Evolutionary conservation across 1,284 basidiomycete species (phyloP).

Genomic region (Abortiporus biennis): DNA sequence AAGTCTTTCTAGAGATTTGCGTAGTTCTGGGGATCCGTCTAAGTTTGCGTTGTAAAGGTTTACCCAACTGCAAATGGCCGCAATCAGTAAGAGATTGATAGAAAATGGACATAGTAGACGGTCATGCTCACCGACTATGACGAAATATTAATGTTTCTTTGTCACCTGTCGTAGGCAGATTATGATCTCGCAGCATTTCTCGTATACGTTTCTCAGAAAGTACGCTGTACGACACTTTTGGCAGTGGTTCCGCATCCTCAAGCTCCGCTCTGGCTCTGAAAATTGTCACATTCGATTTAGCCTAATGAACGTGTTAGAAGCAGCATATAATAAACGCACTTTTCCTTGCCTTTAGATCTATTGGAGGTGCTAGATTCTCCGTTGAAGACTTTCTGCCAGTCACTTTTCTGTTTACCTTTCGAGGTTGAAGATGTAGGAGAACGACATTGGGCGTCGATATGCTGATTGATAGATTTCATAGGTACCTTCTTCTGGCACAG

Average conservation of each 20-base stretch:
- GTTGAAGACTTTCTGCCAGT: conserved; percentile 50
- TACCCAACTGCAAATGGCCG: conserved; percentile 45
- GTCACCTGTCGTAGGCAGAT: conserved; percentile 47
- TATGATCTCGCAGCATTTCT: conserved; percentile 49
- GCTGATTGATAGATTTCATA: conserved; percentile 44
- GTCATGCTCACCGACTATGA: conserved; percentile 58
- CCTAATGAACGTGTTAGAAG: not conserved
- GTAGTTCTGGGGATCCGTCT: conserved; percentile 42
- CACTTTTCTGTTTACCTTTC: conserved; percentile 26
- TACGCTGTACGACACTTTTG: conserved; percentile 60
- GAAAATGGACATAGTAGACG: conserved; percentile 7
- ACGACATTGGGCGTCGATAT: conserved; percentile 46
- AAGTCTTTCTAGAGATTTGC: conserved; percentile 43
- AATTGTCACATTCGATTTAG: not conserved
- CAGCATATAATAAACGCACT: conserved; percentile 33
- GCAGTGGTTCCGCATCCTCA: conserved; percentile 40
- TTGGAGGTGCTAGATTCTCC: conserved; percentile 10
- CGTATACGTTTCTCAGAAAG: conserved; percentile 57
- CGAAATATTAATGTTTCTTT: conserved; percentile 44
- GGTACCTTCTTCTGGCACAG: conserved; percentile 43
- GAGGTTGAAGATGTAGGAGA: conserved; percentile 11
- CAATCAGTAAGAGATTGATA: not conserved
- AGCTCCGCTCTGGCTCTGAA: conserved; percentile 20
- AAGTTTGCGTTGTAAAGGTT: conserved; percentile 66
- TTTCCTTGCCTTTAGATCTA: conserved; percentile 31